These are phyloP conservation scores for Cladosporium sp. DNA, from an alignment of 2,329 filamentous ascomycete genomes.

Conservation along the genomic window DNA sequence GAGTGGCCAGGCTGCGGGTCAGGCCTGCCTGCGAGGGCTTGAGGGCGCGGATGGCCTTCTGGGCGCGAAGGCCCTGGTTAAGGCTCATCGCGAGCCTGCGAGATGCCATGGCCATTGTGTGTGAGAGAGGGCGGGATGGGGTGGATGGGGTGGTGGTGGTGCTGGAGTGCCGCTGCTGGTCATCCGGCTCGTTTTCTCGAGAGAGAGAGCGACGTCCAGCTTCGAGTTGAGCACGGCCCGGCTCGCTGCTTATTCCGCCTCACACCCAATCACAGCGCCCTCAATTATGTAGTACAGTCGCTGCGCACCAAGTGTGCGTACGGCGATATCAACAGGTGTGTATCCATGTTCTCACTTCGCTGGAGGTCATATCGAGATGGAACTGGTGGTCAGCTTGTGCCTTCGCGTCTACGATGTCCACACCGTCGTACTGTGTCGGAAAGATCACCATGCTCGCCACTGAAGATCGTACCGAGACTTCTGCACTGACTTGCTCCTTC, in stretches of 20 bases:
- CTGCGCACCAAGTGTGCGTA: too few species aligned
- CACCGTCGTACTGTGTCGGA: too few species aligned
- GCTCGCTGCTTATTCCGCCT: too few species aligned
- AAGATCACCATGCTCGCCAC: too few species aligned
- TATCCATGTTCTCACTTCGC: too few species aligned
- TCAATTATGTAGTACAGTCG: too few species aligned
- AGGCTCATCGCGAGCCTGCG: constrained; percentile 95
- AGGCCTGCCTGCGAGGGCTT: constrained; percentile 56
- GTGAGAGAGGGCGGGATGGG: constrained; percentile 31
- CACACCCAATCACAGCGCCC: too few species aligned
- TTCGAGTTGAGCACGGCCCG: neutral
- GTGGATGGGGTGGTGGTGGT: constrained; percentile 41
- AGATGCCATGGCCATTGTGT: constrained; percentile 73
- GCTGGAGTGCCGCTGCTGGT: constrained; percentile 20
- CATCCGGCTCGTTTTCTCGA: constrained; percentile 13
- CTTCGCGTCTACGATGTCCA: too few species aligned
- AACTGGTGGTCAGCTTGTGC: too few species aligned
- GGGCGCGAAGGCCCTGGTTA: constrained; percentile 83
- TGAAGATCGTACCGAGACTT: too few species aligned
- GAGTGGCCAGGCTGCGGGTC: constrained; percentile 86
- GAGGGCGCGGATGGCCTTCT: constrained; percentile 77
- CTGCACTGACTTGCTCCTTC: neutral
- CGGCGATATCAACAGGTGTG: too few species aligned
- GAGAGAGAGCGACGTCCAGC: constrained; percentile 9
- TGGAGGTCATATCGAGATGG: too few species aligned